Conservation (phyloP, 331 rosid genomes). For the Erythrophleum ivorense region DNA sequence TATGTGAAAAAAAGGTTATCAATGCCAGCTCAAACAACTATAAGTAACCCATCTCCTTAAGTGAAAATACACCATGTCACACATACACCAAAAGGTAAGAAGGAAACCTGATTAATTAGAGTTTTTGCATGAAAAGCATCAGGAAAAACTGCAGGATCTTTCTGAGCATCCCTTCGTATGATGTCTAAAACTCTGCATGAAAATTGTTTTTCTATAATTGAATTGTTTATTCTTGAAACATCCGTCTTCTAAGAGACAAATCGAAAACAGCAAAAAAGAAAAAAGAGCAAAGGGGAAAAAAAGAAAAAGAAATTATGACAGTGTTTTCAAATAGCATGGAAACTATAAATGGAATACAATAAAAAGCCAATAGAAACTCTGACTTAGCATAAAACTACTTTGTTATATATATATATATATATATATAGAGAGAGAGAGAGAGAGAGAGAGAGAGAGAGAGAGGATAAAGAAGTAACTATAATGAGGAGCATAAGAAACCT, state of each 20-base stretch:
- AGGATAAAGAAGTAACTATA: no score
- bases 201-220: constrained; percentile 29
- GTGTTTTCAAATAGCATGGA: constrained; percentile 21
- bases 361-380: neutral
- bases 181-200: constrained; percentile 76
- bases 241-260: constrained; percentile 24
- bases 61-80: constrained; percentile 23
- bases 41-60: constrained; percentile 30
- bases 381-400: neutral
- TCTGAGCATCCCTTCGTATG: constrained; percentile 73
- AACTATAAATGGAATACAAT: constrained; percentile 17
- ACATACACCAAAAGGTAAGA: constrained; percentile 29
- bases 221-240: constrained; percentile 34
- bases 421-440: no score
- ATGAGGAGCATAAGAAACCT: no score
- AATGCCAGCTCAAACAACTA: neutral
- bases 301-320: no score
- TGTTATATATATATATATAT: no score
- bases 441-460: no score
- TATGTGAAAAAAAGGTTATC: constrained; percentile 22
- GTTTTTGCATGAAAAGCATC: constrained; percentile 73
- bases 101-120: constrained; percentile 74
- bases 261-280: neutral
- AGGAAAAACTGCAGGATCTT: constrained; percentile 71
- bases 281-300: neutral